Base-by-base conservation (phyloP, 148 eudicot genomes). In the Vaccinium myrtillus region DNA sequence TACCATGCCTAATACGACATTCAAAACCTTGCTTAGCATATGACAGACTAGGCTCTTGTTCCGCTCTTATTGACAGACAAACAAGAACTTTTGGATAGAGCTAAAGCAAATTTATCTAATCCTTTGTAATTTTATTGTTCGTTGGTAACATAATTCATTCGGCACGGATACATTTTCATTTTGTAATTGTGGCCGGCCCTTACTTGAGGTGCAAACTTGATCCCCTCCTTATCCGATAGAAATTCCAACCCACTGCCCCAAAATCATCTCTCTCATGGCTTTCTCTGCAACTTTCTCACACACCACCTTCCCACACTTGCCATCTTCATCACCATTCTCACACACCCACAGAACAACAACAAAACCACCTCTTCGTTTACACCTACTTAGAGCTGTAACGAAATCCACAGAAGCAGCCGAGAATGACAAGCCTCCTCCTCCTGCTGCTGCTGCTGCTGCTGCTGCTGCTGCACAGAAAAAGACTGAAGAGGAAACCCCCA, bases 351-450 rank as follows among this genome's bases (percentile, higher is more conserved):
- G 74, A 69, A 13, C 43, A n/a, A 12, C 43, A n/a, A 23, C 32
- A 27, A 27, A 27, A 69, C 39, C 43, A 30, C 77, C 25, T 43
- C 77, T 74, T 74, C 50, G 77, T 74, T 39, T 74, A 74, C 23
- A 36, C 12, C 21, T 74, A 39, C 6, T 74, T 8, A 74, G 23
- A 74, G 77, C 77, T 36, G 23, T 74, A 36, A 43, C 10, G 32
- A 27, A 18, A 74, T 74, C 77, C 5, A 15, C 77, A 36, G 77
- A 74, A 74, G 77, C 49, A 74, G 77, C 51, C 50, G 51, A 74
- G 18, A 74, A 74, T 74, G 77, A 74, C 2, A 74, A 74, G 77
- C 77, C 77, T 59, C 21, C 65, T n/a, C n/a, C n/a, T n/a, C n/a
- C 36, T 32, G 36, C 36, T 32, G 58, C 58, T 54, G 74, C 74